Evolutionary conservation across 106 monocot species (phyloP).

Genomic region (Dendrobium huoshanense): DNA sequence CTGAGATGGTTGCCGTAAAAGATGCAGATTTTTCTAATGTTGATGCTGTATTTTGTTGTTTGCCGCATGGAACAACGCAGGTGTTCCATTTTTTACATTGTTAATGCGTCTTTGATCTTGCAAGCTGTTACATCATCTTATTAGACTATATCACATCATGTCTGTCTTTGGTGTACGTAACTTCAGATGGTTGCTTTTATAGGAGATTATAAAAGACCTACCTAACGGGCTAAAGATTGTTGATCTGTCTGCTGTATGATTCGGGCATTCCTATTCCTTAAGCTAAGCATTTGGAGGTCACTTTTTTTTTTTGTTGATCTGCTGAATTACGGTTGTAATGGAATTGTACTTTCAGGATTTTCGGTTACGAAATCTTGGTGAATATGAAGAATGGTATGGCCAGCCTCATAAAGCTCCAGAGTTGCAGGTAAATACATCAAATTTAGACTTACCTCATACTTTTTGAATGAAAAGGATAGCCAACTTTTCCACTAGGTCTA

Average conservation of each 20-base stretch:
- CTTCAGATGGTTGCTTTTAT: slow-evolving; percentile 13
- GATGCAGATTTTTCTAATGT: slow-evolving; percentile 95
- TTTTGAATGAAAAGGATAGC: background rate
- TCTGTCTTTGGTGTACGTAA: background rate
- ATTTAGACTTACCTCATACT: background rate
- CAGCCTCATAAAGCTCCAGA: slow-evolving; percentile 89
- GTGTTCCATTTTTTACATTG: slow-evolving; percentile 23
- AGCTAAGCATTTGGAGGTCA: slow-evolving; percentile 1
- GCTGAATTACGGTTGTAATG: background rate
- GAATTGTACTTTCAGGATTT: slow-evolving; percentile 61
- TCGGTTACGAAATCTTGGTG: slow-evolving; percentile 60
- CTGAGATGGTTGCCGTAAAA: slow-evolving; percentile 69
- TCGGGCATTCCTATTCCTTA: slow-evolving; percentile 10
- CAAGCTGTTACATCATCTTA: background rate
- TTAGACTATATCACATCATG: background rate
- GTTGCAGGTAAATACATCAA: slow-evolving; percentile 50
- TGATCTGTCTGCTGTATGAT: slow-evolving; percentile 94
- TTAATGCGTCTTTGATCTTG: background rate
- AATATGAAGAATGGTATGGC: slow-evolving; percentile 95
- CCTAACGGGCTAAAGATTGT: slow-evolving; percentile 73
- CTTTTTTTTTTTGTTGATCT: background rate
- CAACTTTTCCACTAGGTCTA: background rate
- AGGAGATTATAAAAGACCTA: slow-evolving; percentile 91
- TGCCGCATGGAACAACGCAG: slow-evolving; percentile 99
- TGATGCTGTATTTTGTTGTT: slow-evolving; percentile 98